These are phyloP conservation scores for Agastache rugosa DNA, from an alignment of 257 asterid species.

Conservation along the genomic window DNA sequence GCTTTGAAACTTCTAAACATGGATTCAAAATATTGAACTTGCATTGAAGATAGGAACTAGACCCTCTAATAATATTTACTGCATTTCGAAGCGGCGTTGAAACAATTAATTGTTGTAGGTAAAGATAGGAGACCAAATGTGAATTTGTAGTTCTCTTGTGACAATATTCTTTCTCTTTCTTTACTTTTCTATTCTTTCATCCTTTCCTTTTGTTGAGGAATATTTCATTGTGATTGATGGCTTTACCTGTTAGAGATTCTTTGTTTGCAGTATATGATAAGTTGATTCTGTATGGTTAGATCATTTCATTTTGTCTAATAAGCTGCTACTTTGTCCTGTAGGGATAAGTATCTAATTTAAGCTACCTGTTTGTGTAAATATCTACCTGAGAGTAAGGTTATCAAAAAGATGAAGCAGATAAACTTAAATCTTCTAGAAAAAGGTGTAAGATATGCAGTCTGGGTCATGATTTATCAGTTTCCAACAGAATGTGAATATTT, in stretches of 20 bases:
- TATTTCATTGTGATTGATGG: not conserved
- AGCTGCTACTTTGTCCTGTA: not conserved
- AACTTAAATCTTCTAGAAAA: not conserved
- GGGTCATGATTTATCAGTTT: not conserved
- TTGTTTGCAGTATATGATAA: not conserved
- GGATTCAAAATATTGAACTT: not conserved
- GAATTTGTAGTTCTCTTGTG: too few relatives aligned
- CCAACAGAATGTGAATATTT: not conserved
- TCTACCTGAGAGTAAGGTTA: too few relatives aligned
- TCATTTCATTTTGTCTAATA: not conserved
- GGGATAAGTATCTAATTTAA: slow-evolving; percentile 7
- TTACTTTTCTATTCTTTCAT: not conserved
- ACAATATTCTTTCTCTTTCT: not conserved
- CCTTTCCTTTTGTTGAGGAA: not conserved
- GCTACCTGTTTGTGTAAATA: not conserved
- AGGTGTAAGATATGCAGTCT: not conserved
- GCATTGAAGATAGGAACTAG: not conserved
- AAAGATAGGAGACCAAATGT: not conserved
- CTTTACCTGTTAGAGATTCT: not conserved
- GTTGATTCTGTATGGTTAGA: not conserved
- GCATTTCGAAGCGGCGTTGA: not conserved
- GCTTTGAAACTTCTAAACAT: not conserved
- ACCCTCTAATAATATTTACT: not conserved
- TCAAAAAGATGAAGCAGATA: not conserved
- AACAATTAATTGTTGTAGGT: not conserved